Conservation (phyloP, 331 rosid genomes). For the Quercus tomentella region DNA sequence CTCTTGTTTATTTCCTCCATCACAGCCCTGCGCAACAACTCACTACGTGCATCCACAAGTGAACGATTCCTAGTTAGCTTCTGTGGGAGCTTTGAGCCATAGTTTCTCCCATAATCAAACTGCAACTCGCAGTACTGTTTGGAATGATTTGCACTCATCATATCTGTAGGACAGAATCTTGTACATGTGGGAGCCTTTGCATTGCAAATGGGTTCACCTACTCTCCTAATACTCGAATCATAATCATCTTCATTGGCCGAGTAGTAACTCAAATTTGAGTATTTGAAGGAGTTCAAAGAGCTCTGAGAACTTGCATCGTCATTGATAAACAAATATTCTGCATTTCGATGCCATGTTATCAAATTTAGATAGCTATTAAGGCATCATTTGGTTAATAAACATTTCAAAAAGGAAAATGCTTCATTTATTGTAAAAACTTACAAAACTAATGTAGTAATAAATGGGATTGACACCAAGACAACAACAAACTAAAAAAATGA, state of each 20-base stretch:
- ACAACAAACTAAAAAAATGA: too few relatives aligned
- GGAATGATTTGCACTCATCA: conserved; percentile 13
- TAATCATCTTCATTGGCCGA: conserved; percentile 45
- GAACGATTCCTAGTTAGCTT: conserved; percentile 41
- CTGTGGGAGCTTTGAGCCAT: not conserved
- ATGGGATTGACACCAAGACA: not conserved
- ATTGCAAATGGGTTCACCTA: conserved; percentile 21
- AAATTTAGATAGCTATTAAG: not conserved
- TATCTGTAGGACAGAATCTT: conserved; percentile 62
- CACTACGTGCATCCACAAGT: conserved; percentile 46
- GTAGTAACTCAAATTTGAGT: conserved; percentile 41
- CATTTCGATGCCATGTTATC: not conserved
- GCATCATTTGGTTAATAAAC: too few relatives aligned
- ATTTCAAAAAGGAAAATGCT: too few relatives aligned
- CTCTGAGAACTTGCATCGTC: conserved; percentile 57
- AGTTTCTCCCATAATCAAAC: not conserved
- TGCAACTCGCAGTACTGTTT: conserved; percentile 9
- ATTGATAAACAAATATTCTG: conserved; percentile 45
- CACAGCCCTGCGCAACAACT: conserved; percentile 49
- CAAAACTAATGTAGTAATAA: not conserved
- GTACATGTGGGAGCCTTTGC: conserved; percentile 33
- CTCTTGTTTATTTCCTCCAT: conserved; percentile 59
- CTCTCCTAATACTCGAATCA: not conserved
- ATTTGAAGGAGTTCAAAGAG: conserved; percentile 57
- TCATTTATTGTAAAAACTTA: not conserved